These are phyloP conservation scores for Candida alai DNA, from an alignment of 805 yeast species.

Conservation along the genomic window DNA sequence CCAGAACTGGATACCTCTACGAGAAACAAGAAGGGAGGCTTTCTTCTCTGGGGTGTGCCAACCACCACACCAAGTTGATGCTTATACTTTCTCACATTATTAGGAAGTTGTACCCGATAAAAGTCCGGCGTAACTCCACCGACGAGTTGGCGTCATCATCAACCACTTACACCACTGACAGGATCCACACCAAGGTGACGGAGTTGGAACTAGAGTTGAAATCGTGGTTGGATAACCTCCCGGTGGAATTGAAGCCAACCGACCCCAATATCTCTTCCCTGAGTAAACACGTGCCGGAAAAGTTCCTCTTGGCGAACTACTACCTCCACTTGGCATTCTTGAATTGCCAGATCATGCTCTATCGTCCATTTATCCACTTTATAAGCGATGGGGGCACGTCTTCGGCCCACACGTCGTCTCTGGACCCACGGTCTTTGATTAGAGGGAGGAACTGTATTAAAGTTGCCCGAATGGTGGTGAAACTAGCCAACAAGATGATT, in stretches of 20 bases:
- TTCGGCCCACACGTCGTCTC: constrained; percentile 18
- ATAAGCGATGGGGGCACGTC: constrained; percentile 48
- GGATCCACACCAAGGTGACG: constrained; percentile 46
- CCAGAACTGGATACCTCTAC: constrained; percentile 53
- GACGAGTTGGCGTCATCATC: constrained; percentile 9
- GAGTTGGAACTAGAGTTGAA: constrained; percentile 66
- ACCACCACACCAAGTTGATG: constrained; percentile 76
- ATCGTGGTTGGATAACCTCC: constrained; percentile 68
- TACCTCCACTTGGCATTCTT: constrained; percentile 67
- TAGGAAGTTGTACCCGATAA: constrained; percentile 70
- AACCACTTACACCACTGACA: constrained; percentile 23
- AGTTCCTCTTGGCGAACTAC: constrained; percentile 70
- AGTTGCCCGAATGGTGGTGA: constrained; percentile 78
- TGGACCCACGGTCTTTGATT: constrained; percentile 59
- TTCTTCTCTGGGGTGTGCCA: constrained; percentile 76
- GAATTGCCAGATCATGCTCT: constrained; percentile 75
- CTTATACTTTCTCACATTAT: constrained; percentile 69
- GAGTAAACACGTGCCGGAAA: constrained; percentile 37
- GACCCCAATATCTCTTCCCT: constrained; percentile 42
- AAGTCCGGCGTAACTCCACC: constrained; percentile 26
- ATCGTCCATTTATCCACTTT: constrained; percentile 86
- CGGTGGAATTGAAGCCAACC: constrained; percentile 68
- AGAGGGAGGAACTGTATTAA: constrained; percentile 81
- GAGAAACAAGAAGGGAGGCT: constrained; percentile 48
- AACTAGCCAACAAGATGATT: constrained; percentile 76